Base-by-base conservation (phyloP, 345 rosid genomes). In the Linum tenue region DNA sequence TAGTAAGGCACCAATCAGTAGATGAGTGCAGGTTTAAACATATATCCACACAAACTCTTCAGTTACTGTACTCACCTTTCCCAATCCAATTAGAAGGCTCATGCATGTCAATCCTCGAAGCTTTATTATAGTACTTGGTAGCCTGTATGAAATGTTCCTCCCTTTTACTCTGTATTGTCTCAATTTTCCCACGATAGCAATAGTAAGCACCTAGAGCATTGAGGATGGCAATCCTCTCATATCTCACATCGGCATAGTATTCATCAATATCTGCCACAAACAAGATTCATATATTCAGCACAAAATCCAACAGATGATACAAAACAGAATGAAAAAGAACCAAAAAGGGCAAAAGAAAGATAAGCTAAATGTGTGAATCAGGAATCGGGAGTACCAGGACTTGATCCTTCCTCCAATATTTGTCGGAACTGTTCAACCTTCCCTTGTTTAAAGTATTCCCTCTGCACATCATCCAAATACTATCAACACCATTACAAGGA, bases 41-140 rank as follows among this genome's bases (percentile, higher is more conserved):
- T 48, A 12, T 1, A 7, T 48, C 53, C 12, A 9, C 53, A 9
- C 53, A 41, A 41, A 41, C 5, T 41, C 44, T 41, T 8, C 44
- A 41, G 44, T 8, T 9, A 48, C 53, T 48, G 53, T 48, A 48
- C 44, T 4, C 1, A 90, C 98, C 99, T 90, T 94, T 94, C 59
- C 97, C 97, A 77, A 94, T 92, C 97, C 99, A 94, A 77, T 97
- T 94, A 40, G 92, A 88, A 75, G 99, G 95, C 75, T 94, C 99
- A 53, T 90, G 97, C 97, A 94, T 84, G 78, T 94, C 96, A 41
- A 94, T 94, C 75, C 97, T 84, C 0, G 99, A 90, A 5, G 97
- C 96, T 82, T 84, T 94, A 73, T 90, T 90, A 73, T 90, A 94
- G 69, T 88, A 79, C 59, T 81, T 85, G 43, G 97, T 94, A 22